Percentiles rank a stretch among this genome's conserved stretches.
phyloP scores from a whole-genome alignment of 108 stramenopile genomes.

The Skeletonema grethae region DNA sequence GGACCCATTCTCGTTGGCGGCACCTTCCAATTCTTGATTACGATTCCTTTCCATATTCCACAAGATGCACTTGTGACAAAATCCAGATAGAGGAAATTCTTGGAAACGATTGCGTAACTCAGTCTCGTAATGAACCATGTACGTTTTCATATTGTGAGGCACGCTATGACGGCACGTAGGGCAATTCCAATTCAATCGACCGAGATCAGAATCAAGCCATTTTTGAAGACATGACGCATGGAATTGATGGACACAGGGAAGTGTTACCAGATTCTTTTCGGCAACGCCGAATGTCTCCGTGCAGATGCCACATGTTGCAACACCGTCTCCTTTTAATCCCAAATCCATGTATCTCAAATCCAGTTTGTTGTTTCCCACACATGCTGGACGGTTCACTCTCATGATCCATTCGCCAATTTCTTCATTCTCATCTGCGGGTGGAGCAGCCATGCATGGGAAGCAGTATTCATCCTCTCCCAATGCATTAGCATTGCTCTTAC shows the following conservation, averaged over 20 bases:
- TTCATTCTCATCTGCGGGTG: neutral
- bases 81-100: slow-evolving; percentile 22
- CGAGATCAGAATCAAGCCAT: slow-evolving; percentile 19
- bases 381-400: neutral
- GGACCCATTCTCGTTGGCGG: neutral
- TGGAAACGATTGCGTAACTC: slow-evolving; percentile 23
- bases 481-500: slow-evolving; percentile 8
- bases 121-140: slow-evolving; percentile 13
- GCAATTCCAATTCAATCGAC: slow-evolving; percentile 15
- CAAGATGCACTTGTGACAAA: slow-evolving; percentile 21
- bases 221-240: slow-evolving; percentile 18
- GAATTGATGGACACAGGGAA: slow-evolving; percentile 29
- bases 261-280: slow-evolving; percentile 13
- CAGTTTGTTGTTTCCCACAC: slow-evolving; percentile 25
- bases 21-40: neutral
- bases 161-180: slow-evolving; percentile 20
- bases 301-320: slow-evolving; percentile 12
- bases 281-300: neutral
- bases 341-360: slow-evolving; percentile 27
- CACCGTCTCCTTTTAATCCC: slow-evolving; percentile 22
- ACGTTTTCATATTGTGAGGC: slow-evolving; percentile 12
- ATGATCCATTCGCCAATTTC: slow-evolving; percentile 7
- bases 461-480: slow-evolving; percentile 17
- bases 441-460: slow-evolving; percentile 18
- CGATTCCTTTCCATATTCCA: slow-evolving; percentile 19